These are phyloP conservation scores for Lactarius deliciosus DNA, from an alignment of 768 basidiomycete genomes.

Conservation along the genomic window DNA sequence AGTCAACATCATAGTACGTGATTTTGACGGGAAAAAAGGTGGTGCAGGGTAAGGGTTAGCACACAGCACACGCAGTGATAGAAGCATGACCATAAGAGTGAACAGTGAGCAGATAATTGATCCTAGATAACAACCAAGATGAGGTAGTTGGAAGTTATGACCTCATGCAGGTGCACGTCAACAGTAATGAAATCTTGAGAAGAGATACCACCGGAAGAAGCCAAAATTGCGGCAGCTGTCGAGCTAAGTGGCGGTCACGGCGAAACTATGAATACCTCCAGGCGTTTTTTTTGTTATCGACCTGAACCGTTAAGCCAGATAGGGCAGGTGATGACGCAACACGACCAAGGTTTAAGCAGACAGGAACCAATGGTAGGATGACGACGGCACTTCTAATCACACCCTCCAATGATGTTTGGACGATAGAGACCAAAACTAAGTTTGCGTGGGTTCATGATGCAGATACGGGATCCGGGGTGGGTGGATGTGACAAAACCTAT, in stretches of 20 bases:
- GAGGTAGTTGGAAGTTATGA: constrained; percentile 18
- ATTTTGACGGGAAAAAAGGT: constrained; percentile 3
- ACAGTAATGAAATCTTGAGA: constrained; percentile 10
- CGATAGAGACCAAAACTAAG: constrained; percentile 21
- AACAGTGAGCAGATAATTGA: constrained; percentile 8
- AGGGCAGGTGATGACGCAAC: constrained; percentile 25
- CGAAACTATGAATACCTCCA: constrained; percentile 18
- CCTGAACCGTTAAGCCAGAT: constrained; percentile 19
- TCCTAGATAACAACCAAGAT: constrained; percentile 12
- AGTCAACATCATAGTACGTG: constrained; percentile 10
- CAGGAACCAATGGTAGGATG: constrained; percentile 17
- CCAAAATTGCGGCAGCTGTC: constrained; percentile 11
- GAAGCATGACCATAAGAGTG: constrained; percentile 15
- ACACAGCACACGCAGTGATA: constrained; percentile 12
- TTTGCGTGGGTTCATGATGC: constrained; percentile 15
- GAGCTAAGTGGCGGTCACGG: constrained; percentile 3
- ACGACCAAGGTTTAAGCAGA: constrained; percentile 14
- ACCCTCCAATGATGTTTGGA: constrained; percentile 13
- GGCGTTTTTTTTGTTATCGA: constrained; percentile 9
- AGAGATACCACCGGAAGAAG: constrained; percentile 18
- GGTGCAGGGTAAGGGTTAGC: constrained; percentile 1
- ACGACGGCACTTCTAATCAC: constrained; percentile 14
- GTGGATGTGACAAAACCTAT: constrained; percentile 6
- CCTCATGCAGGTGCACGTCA: constrained; percentile 18
- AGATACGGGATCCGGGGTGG: constrained; percentile 13